Evolutionary conservation across 148 eudicot species (phyloP), one percentile per base, ranked within the genome.

Genomic region (Rhododendron ferrugineum): DNA sequence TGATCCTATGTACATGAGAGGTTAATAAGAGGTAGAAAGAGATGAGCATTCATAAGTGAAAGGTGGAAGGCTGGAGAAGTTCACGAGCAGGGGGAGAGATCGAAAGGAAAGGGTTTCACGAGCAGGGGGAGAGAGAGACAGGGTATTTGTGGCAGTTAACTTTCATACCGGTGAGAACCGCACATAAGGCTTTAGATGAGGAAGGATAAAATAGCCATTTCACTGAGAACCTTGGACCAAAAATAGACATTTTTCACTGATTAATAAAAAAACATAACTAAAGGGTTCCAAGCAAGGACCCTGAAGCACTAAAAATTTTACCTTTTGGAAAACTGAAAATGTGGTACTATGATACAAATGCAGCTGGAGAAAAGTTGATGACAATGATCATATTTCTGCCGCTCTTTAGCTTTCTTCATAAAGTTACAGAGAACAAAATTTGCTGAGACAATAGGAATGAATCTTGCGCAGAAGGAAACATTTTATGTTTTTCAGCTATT

Each of bases 401-500:
- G 13, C 30, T 81, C 84, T 60, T 36, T 11, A 46, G 56, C 13
- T 37, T 37, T 60, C 84, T 56, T n/a, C 40, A 23, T 18, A 20
- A 81, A 68, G 42, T 40, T 62, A 44, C 60, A 46, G n/a, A 15
- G 42, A 86, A 47, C 75, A 47, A 74, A 79, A 66, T 70, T 50
- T 60, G 30, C 18, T 49, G 79, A 78, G 40, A 76, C 7, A 49
- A 78, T 49, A 16, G 7, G 36, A 49, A 46, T 26, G 73, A n/a
- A 54, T 46, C 68, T 84, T 30, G 62, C 15, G 32, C 1, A 47
- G 1, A 82, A 9, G 11, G 36, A 4, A 20, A 18, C 30, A 15
- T 2, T 32, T 32, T 9, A 20, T 73, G 20, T 85, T 64, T 46
- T 86, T 91, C 89, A 87, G 78, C 83, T 85, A 11, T 88, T 81